phyloP scores from a whole-genome alignment of 2,329 filamentous ascomycete species.

The Trichoderma aggressivum region DNA sequence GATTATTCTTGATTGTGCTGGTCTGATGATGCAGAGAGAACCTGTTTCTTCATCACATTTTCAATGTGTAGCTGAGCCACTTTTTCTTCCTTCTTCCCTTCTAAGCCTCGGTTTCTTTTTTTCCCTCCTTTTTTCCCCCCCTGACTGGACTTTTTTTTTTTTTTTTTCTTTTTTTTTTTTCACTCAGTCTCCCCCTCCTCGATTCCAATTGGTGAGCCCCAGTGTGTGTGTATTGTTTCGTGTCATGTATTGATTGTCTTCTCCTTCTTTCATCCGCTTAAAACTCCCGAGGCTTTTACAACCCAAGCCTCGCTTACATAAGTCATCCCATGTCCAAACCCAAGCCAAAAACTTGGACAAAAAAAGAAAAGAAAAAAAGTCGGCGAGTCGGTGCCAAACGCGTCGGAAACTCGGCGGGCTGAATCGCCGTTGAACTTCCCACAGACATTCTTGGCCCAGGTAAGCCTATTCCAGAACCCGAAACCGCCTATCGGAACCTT shows the following conservation, averaged over 20 bases:
- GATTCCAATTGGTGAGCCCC: background rate
- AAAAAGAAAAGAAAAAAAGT: background rate
- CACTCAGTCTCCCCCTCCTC: background rate
- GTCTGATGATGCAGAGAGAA: background rate
- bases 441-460: background rate
- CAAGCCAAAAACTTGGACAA: background rate
- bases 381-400: conserved; percentile 16
- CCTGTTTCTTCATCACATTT: background rate
- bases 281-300: background rate
- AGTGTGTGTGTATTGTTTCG: background rate
- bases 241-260: background rate
- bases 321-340: background rate
- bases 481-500: background rate
- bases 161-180: too few relatives aligned
- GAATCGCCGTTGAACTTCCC: conserved; percentile 25
- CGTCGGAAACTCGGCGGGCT: conserved; percentile 32
- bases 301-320: conserved; percentile 4
- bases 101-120: background rate
- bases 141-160: background rate
- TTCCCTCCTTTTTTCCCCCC: background rate
- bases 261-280: background rate
- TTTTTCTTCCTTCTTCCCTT: background rate
- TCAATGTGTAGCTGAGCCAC: background rate
- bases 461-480: background rate
- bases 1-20: background rate